Base-by-base conservation (phyloP, 768 basidiomycete species). In the Podaxis carcinomalis region DNA sequence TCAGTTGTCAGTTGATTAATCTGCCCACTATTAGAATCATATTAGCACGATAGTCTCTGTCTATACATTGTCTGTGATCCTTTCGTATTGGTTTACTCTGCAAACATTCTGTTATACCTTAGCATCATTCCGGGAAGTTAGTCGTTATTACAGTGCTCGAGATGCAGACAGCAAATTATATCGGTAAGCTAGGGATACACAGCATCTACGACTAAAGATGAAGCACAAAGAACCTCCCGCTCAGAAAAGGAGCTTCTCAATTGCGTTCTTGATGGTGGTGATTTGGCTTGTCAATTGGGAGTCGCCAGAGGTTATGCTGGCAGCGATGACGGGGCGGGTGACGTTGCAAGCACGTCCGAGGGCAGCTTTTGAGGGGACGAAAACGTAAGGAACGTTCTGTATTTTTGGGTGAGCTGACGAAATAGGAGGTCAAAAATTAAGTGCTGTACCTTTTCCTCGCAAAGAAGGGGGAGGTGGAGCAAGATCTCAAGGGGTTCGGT, bases 401-500 rank as follows among this genome's bases (percentile, higher is more conserved):
- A 59, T 51, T 42, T 9, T 53, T 4, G 14, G 52, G 23, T 62
- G 53, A 55, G 14, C 27, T 49, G 21, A 19, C 13, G 39, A 19
- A 36, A 23, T 14, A 56, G 36, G 44, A 42, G 54, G 42, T 2
- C 39, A 32, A 46, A 46, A 11, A 10, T 52, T 3, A 27, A 46
- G 39, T 25, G 65, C 77, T 32, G 6, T 56, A 89, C 93, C 86
- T 99, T 99, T 80, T 99, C 97, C 75, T 99, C 97, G 71, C 97
- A 99, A 27, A 99, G 82, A 62, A 99, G 82, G 39, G 97, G 97
- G 32, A 99, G 87, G 75, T 99, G 97, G 64, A 99, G 85, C 57
- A 99, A 78, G 74, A 99, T 99, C 74, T 98, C 97, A 68, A 99
- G 83, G 51, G 97, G 97, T 74, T 98, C 95, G 32, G 96, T 98